Evolutionary conservation across 2,329 filamentous ascomycete genomes (phyloP).

Genomic region (Colletotrichum filicis): DNA sequence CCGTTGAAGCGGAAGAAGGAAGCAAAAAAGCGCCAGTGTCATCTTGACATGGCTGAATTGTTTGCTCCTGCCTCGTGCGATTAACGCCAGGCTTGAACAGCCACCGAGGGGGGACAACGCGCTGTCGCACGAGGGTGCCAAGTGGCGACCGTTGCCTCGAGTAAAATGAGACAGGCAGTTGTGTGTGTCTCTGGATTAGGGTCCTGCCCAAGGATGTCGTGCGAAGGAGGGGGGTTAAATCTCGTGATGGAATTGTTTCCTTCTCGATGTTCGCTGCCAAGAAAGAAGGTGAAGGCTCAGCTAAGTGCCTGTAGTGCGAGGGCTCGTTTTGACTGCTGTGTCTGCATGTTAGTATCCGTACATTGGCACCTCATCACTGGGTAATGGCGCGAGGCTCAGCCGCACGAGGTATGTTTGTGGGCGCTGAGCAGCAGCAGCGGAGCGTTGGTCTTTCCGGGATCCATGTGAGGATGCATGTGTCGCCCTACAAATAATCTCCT

Average conservation of each 20-base stretch:
- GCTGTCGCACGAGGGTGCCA: conserved; percentile 18
- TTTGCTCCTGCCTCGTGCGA: conserved; percentile 31
- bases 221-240: conserved; percentile 12
- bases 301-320: conserved; percentile 27
- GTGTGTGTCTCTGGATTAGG: background rate
- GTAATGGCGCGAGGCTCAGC: background rate
- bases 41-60: conserved; percentile 25
- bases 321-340: background rate
- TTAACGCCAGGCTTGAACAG: background rate
- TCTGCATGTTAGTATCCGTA: background rate
- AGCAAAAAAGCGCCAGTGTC: background rate
- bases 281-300: background rate
- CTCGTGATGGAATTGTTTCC: background rate
- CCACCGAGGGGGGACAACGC: conserved; percentile 5
- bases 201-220: background rate
- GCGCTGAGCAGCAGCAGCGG: background rate
- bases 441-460: conserved; percentile 1
- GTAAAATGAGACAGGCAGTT: conserved; percentile 10
- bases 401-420: background rate
- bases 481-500: background rate
- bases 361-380: background rate
- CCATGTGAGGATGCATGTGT: conserved; percentile 1
- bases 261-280: background rate
- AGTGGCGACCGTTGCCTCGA: conserved; percentile 23
- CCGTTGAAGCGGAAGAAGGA: conserved; percentile 8